Percentiles rank a stretch among this genome's conserved stretches.
These are phyloP conservation scores for Nakazawaea wyomingensis DNA, from an alignment of 805 yeast species.

Conservation along the genomic window DNA sequence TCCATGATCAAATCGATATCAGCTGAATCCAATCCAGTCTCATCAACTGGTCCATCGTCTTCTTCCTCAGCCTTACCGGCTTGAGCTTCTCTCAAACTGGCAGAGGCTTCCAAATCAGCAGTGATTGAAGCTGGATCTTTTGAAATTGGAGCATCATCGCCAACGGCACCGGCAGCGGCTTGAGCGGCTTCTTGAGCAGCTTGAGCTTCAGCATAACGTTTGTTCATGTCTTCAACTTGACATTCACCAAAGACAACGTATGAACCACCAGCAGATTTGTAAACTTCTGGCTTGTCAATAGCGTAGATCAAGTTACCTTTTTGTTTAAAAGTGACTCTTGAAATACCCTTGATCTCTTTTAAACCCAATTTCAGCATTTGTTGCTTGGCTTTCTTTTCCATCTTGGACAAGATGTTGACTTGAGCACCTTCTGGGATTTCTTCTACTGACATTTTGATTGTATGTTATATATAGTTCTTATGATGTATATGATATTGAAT, in stretches of 20 bases:
- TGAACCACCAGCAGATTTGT: conserved; percentile 88
- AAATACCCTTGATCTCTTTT: conserved; percentile 85
- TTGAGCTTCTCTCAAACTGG: conserved; percentile 38
- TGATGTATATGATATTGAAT: background rate
- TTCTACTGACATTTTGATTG: conserved; percentile 12
- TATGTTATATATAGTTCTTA: conserved; percentile 4
- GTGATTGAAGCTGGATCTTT: conserved; percentile 76
- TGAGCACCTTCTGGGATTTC: conserved; percentile 80
- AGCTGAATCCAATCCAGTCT: conserved; percentile 73
- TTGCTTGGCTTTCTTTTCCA: conserved; percentile 95
- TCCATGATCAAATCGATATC: conserved; percentile 85
- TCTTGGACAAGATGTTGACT: conserved; percentile 76
- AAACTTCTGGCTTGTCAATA: conserved; percentile 91
- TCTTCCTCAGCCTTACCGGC: conserved; percentile 41
- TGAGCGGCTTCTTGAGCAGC: conserved; percentile 66
- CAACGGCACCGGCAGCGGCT: conserved; percentile 38
- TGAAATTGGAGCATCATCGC: conserved; percentile 28
- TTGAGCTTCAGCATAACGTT: conserved; percentile 79
- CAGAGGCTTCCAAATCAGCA: conserved; percentile 72
- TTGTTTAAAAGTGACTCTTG: conserved; percentile 94
- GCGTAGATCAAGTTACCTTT: conserved; percentile 88
- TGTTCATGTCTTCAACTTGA: conserved; percentile 88
- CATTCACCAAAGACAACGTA: conserved; percentile 98
- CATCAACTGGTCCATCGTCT: conserved; percentile 76
- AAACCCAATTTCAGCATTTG: conserved; percentile 81